Conservation (phyloP, 2,329 filamentous ascomycete genomes). For the Trichoderma pleuroti region DNA sequence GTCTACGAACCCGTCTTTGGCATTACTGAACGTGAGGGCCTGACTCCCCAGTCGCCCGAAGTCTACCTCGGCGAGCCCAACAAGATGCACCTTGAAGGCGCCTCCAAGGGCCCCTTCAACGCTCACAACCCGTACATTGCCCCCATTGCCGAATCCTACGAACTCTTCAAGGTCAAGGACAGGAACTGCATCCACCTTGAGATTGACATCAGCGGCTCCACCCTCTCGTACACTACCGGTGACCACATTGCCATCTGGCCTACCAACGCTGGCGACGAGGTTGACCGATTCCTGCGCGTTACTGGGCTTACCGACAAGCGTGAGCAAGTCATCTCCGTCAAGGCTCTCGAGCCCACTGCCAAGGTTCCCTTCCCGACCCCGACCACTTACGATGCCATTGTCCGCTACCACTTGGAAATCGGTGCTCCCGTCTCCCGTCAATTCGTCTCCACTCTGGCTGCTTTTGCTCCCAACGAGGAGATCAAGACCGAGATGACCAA, state of each 20-base stretch:
- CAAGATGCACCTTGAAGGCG: slow-evolving; percentile 87
- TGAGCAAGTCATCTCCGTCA: slow-evolving; percentile 79
- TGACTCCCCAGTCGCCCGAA: slow-evolving; percentile 69
- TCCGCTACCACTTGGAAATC: slow-evolving; percentile 96
- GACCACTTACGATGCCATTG: slow-evolving; percentile 90
- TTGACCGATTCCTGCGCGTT: slow-evolving; percentile 81
- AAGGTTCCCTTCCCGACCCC: slow-evolving; percentile 97
- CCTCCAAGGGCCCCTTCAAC: slow-evolving; percentile 84
- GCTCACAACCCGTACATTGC: slow-evolving; percentile 97
- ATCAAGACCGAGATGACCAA: slow-evolving; percentile 84
- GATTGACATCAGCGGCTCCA: slow-evolving; percentile 84
- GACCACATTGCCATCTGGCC: slow-evolving; percentile 98
- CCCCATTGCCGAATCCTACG: slow-evolving; percentile 83
- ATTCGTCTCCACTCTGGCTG: slow-evolving; percentile 80
- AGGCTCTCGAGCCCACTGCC: slow-evolving; percentile 87
- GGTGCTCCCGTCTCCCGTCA: slow-evolving; percentile 94
- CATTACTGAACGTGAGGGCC: slow-evolving; percentile 70
- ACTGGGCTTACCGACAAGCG: slow-evolving; percentile 74
- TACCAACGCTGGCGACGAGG: slow-evolving; percentile 87
- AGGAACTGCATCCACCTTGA: slow-evolving; percentile 97
- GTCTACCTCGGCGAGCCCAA: slow-evolving; percentile 97
- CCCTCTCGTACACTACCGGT: slow-evolving; percentile 89
- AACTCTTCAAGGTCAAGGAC: slow-evolving; percentile 84
- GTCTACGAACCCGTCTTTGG: slow-evolving; percentile 92
- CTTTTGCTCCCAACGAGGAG: slow-evolving; percentile 82